Conservation (phyloP, 805 yeast genomes). For the Zygosaccharomyces kombuchaensis region DNA sequence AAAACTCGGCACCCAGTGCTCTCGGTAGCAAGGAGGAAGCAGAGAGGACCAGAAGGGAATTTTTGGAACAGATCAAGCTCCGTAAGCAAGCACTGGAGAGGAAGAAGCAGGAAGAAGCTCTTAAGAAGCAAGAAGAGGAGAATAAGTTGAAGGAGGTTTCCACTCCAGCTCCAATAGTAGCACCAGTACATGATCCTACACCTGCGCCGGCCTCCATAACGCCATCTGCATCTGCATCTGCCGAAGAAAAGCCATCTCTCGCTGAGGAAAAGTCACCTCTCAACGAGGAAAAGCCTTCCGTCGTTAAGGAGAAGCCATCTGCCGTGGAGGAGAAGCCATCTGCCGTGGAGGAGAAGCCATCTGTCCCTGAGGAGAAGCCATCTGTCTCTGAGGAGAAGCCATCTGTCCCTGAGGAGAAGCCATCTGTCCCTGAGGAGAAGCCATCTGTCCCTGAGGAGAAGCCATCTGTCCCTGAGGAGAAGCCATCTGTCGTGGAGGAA, state of each 20-base stretch:
- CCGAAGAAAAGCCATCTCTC: not conserved
- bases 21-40: conserved; percentile 17
- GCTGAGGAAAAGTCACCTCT: not conserved
- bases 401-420: not conserved
- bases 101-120: conserved; percentile 21
- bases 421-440: not conserved
- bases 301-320: conserved; percentile 4
- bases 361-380: not conserved
- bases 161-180: not conserved
- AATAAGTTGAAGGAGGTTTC: conserved; percentile 2
- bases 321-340: not conserved
- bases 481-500: not conserved
- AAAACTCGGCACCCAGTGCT: not conserved
- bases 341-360: not conserved
- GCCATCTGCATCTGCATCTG: not conserved
- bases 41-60: conserved; percentile 27
- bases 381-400: not conserved
- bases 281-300: conserved; percentile 13
- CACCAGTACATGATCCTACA: not conserved
- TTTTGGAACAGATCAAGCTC: conserved; percentile 29
- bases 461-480: not conserved
- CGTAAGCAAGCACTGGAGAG: conserved; percentile 31
- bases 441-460: not conserved
- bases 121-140: conserved; percentile 5
- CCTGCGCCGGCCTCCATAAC: not conserved